phyloP scores from a whole-genome alignment of 148 eudicot genomes.

The Talinum fruticosum region DNA sequence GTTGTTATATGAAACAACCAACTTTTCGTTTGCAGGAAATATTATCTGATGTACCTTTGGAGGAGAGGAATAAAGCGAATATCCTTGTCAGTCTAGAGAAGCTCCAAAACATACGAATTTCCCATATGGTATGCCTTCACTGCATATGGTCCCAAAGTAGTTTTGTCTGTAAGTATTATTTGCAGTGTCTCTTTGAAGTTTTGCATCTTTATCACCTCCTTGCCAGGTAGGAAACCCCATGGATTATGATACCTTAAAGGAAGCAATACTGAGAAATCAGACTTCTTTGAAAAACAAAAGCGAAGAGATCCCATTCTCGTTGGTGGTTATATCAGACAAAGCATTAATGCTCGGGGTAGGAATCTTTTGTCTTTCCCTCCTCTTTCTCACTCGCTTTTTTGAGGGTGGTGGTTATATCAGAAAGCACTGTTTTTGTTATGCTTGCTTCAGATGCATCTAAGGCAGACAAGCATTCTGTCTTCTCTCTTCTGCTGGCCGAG shows the following conservation, averaged over 20 bases:
- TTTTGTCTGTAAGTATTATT: neutral
- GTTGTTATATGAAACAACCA: neutral
- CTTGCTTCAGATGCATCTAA: constrained; percentile 62
- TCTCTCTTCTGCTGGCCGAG: constrained; percentile 89
- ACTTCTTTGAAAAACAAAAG: constrained; percentile 31
- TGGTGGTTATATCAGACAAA: constrained; percentile 73
- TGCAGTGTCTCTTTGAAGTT: neutral
- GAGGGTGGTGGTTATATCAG: too few relatives aligned
- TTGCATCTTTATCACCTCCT: constrained; percentile 2
- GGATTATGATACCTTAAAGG: constrained; percentile 71
- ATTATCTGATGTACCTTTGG: constrained; percentile 74
- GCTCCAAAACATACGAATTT: constrained; percentile 61
- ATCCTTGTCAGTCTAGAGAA: constrained; percentile 43
- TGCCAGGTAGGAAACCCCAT: constrained; percentile 78
- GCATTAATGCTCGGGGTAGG: constrained; percentile 74
- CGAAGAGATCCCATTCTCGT: constrained; percentile 67
- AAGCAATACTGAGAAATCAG: constrained; percentile 61
- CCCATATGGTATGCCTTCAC: constrained; percentile 56
- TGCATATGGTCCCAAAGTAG: neutral
- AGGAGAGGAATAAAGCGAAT: constrained; percentile 50
- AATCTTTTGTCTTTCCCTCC: neutral
- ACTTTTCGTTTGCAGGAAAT: constrained; percentile 54
- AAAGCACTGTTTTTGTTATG: constrained; percentile 18
- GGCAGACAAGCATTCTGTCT: constrained; percentile 94
- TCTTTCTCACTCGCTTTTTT: neutral